Evolutionary conservation across 768 basidiomycete genomes (phyloP).

Genomic region (Xerocomus brunneocitrinus): DNA sequence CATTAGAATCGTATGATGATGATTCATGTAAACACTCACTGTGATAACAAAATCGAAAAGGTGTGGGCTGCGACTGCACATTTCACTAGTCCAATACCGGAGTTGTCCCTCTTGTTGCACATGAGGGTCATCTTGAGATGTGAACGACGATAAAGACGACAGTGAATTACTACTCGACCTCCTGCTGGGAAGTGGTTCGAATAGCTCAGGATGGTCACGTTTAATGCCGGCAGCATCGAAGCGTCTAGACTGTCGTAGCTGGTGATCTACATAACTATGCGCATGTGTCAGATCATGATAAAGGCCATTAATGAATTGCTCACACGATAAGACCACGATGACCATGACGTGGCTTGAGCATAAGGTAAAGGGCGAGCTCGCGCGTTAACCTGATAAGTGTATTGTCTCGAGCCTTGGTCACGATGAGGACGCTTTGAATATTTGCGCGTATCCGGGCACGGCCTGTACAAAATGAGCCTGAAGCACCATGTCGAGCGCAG

Average conservation of each 20-base stretch:
- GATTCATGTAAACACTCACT: constrained; percentile 43
- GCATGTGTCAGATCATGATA: constrained; percentile 13
- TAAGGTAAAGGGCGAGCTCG: constrained; percentile 90
- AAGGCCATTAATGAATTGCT: constrained; percentile 24
- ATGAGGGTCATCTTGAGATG: constrained; percentile 37
- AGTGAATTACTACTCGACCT: constrained; percentile 62
- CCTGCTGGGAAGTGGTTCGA: constrained; percentile 71
- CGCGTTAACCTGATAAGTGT: constrained; percentile 92
- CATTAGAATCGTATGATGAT: constrained; percentile 9
- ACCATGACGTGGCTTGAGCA: constrained; percentile 73
- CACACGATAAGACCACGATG: constrained; percentile 85
- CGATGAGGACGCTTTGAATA: constrained; percentile 89
- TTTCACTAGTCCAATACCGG: constrained; percentile 94
- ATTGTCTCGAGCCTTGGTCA: constrained; percentile 98
- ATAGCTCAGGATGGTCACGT: constrained; percentile 83
- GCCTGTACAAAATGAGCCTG: constrained; percentile 45
- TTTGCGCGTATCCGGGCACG: constrained; percentile 87
- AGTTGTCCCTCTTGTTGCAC: constrained; percentile 77
- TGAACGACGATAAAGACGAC: constrained; percentile 49
- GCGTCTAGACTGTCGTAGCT: constrained; percentile 81
- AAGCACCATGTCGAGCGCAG: not conserved
- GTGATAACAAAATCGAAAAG: constrained; percentile 98
- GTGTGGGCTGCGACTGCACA: constrained; percentile 89
- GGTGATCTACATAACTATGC: constrained; percentile 86
- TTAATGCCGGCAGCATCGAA: constrained; percentile 92